Evolutionary conservation across 371 early-diverging fungal species (phyloP).

Genomic region (Mortierella polycephala): DNA sequence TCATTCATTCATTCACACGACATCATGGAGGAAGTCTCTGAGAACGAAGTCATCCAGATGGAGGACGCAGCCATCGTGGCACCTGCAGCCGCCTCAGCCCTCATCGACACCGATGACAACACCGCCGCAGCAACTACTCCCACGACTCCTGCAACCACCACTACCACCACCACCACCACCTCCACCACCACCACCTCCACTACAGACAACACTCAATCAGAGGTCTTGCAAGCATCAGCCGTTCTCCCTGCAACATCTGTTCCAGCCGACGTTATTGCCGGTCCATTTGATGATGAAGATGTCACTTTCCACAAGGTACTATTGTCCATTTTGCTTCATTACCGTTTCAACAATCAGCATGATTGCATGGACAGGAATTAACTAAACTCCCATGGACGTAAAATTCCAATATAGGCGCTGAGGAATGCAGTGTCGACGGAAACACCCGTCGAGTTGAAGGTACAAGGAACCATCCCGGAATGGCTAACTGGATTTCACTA

Average conservation of each 20-base stretch:
- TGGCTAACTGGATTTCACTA: slow-evolving; percentile 74
- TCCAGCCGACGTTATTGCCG: slow-evolving; percentile 4
- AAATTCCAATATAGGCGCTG: slow-evolving; percentile 27
- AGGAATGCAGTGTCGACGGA: slow-evolving; percentile 46
- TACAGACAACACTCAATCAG: not conserved
- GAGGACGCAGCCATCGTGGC: slow-evolving; percentile 31
- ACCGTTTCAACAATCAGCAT: no score
- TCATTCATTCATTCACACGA: not conserved
- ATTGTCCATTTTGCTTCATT: not conserved
- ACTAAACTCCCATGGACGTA: not conserved
- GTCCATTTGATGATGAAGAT: slow-evolving; percentile 31
- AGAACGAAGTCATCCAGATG: slow-evolving; percentile 67
- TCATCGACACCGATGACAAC: slow-evolving; percentile 11
- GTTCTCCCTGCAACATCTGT: slow-evolving; percentile 19
- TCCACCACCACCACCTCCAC: slow-evolving; percentile 7
- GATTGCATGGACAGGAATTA: no score
- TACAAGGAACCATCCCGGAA: slow-evolving; percentile 68
- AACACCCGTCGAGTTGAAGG: slow-evolving; percentile 54
- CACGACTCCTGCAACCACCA: slow-evolving; percentile 2
- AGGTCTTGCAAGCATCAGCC: slow-evolving; percentile 12
- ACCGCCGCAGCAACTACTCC: not conserved
- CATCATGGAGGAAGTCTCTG: slow-evolving; percentile 55
- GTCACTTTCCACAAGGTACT: slow-evolving; percentile 46
- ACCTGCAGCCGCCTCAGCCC: slow-evolving; percentile 14
- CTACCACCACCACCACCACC: not conserved